Evolutionary conservation across 331 rosid species (phyloP).

Genomic region (Malus hybrid): DNA sequence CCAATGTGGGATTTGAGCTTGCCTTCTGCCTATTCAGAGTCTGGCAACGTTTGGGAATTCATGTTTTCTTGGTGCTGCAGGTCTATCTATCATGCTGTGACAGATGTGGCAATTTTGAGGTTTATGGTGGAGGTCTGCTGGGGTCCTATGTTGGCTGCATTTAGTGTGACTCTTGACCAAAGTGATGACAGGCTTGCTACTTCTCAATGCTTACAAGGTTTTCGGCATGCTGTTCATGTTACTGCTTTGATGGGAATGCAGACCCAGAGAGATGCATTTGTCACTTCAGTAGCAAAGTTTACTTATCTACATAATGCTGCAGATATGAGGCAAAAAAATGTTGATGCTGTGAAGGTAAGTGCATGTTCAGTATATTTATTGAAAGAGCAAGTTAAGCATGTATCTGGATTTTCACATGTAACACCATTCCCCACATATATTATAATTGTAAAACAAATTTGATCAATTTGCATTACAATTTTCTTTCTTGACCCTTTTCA

Average conservation of each 20-base stretch:
- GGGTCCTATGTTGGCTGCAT: slow-evolving; percentile 99
- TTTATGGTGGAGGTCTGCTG: slow-evolving; percentile 99
- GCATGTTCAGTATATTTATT: slow-evolving; percentile 9
- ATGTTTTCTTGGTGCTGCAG: slow-evolving; percentile 43
- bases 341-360: slow-evolving; percentile 94
- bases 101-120: slow-evolving; percentile 94
- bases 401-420: neutral
- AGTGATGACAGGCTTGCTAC: slow-evolving; percentile 94
- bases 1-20: neutral
- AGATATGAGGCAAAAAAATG: slow-evolving; percentile 98
- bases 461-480: neutral
- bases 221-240: slow-evolving; percentile 89
- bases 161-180: slow-evolving; percentile 98
- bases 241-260: slow-evolving; percentile 97
- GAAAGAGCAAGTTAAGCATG: neutral
- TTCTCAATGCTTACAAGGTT: slow-evolving; percentile 83
- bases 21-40: slow-evolving; percentile 6
- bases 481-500: neutral
- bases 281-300: slow-evolving; percentile 97
- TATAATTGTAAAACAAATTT: neutral
- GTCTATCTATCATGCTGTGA: slow-evolving; percentile 80
- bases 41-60: slow-evolving; percentile 10
- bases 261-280: slow-evolving; percentile 98
- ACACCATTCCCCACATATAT: neutral
- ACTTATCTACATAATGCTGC: slow-evolving; percentile 96